Percentiles rank a stretch among this genome's conserved stretches.
These are phyloP conservation scores for Diaporthe capsici DNA, from an alignment of 2,329 filamentous ascomycete genomes.

Conservation along the genomic window DNA sequence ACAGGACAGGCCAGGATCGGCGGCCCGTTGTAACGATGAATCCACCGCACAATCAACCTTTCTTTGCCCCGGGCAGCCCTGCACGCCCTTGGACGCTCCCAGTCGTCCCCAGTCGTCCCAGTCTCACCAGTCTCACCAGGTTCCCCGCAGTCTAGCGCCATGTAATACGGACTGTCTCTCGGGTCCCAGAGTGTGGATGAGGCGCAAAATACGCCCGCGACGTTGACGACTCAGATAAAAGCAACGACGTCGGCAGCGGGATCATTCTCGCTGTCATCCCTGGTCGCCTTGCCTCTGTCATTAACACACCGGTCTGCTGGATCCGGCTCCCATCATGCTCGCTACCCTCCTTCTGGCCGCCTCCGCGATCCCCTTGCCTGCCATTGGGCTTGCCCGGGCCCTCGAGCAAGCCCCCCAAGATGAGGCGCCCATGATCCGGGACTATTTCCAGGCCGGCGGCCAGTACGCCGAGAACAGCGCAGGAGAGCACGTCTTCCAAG, in stretches of 20 bases:
- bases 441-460: constrained; percentile 29
- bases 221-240: constrained; percentile 20
- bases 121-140: background rate
- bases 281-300: constrained; percentile 17
- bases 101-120: background rate
- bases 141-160: constrained; percentile 33
- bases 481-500: constrained; percentile 40
- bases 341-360: constrained; percentile 22
- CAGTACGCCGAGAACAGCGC: constrained; percentile 24
- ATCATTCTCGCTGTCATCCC: background rate
- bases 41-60: constrained; percentile 7
- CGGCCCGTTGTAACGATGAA: constrained; percentile 28
- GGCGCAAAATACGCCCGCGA: background rate
- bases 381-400: background rate
- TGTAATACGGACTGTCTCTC: constrained; percentile 17
- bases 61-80: background rate
- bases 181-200: constrained; percentile 21
- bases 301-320: constrained; percentile 27
- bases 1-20: constrained; percentile 30
- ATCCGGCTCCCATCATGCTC: constrained; percentile 5
- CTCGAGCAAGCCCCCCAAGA: constrained; percentile 11
- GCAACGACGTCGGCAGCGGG: constrained; percentile 19
- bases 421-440: constrained; percentile 34
- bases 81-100: background rate
- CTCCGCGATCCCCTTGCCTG: constrained; percentile 11